Evolutionary conservation across 371 early-diverging fungal genomes (phyloP), one percentile per base, ranked within the genome.

Genomic region (Blakeslea trispora): DNA sequence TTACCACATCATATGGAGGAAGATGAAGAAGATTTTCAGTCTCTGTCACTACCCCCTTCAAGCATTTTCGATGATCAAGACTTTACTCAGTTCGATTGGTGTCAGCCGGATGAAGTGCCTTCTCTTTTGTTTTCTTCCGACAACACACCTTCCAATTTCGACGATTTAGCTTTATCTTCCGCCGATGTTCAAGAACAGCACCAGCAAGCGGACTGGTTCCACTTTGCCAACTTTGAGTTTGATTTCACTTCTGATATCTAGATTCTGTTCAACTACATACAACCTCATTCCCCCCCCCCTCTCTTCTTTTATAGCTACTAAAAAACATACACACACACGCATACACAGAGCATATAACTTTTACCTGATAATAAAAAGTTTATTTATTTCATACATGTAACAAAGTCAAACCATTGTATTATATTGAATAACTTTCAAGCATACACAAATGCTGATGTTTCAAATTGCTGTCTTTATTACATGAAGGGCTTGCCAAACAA

Each of bases 221-320:
- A 71, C 28, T 68, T 64, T 59, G 72, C 68, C 14, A 62, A 71
- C 46, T 71, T 71, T 56, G 68, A 71, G 37, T 40, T 51, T 34
- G 68, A 68, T 53, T 68, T 64, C 32, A 55, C 56, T 5, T 66
- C 56, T 40, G 50, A 62, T 19, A 49, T 19, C 7, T 18, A 34
- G 9, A 28, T 28, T 28, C 28, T 5, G 7, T 28, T 28, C 28
- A 7, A 28, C 28, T 28, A 28, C 7, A 28, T 28, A 28, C 7
- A 28, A 28, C 28, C 28, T 7, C 28, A 28, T 28, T 3, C 28
- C 28, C 28, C 7, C 7, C 28, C 7, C 28, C 7, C 7, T 28
- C 28, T 23, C 40, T 39, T 22, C 18, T 21, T 35, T 18, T 50
- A 0, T 40, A 39, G 15, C 22, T 40, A 15, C 13, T 3, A 21